Conservation (phyloP, 495 filamentous ascomycete species). For the Alectoria sarmentosa region DNA sequence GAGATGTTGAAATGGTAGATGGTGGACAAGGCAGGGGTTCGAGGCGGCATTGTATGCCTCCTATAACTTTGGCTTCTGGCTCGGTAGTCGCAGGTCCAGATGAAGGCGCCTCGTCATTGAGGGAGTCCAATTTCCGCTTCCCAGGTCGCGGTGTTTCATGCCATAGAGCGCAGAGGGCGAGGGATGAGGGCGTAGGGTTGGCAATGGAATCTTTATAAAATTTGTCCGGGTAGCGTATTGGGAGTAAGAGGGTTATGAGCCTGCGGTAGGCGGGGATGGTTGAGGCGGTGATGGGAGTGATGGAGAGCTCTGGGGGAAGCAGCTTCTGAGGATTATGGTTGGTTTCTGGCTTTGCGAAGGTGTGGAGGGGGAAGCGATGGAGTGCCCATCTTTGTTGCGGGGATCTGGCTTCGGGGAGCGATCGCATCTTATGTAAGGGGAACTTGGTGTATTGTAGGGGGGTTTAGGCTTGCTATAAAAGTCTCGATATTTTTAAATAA, state of each 20-base stretch:
- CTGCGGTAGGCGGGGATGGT: conserved; percentile 70
- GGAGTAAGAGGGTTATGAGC: conserved; percentile 77
- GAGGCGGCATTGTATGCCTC: conserved; percentile 76
- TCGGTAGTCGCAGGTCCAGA: conserved; percentile 9
- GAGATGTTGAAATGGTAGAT: conserved; percentile 6
- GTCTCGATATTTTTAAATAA: too few relatives aligned
- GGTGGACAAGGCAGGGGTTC: conserved; percentile 44
- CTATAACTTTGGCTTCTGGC: conserved; percentile 56
- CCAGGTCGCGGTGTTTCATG: conserved; percentile 42
- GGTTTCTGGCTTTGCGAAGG: background rate
- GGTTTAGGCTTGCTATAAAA: background rate
- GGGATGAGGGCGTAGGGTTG: conserved; percentile 54
- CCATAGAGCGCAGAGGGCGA: conserved; percentile 76
- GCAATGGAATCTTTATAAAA: conserved; percentile 77
- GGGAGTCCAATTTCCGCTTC: conserved; percentile 24
- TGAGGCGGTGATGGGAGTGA: conserved; percentile 50
- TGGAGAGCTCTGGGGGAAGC: conserved; percentile 40
- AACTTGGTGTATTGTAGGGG: background rate
- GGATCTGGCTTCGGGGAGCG: background rate
- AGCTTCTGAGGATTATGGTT: background rate
- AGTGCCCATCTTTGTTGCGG: background rate
- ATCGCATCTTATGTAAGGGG: too few relatives aligned
- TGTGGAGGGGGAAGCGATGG: background rate
- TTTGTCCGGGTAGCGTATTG: conserved; percentile 75
- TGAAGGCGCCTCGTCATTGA: background rate